A percentile compares a stretch with the other conserved stretches of the same genome.
Conservation (phyloP, 2,329 filamentous ascomycete species). For the Nemania sp. region DNA sequence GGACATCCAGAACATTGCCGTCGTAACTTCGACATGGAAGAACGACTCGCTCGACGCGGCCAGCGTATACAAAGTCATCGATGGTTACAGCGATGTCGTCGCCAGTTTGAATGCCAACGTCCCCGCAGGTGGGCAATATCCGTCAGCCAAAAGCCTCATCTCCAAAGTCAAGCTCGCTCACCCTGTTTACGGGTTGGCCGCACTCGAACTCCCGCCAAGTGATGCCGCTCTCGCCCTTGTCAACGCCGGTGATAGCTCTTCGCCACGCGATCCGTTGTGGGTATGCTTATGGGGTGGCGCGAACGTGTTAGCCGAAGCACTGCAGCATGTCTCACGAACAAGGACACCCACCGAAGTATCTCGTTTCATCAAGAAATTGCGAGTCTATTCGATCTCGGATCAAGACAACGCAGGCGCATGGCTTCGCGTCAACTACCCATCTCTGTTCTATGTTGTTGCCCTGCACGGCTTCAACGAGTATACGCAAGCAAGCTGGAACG, state of each 20-base stretch:
- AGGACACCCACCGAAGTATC: slow-evolving; percentile 49
- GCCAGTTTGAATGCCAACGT: background rate
- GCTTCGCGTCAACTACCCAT: slow-evolving; percentile 66
- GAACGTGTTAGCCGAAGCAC: slow-evolving; percentile 61
- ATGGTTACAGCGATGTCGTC: background rate
- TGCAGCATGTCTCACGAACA: slow-evolving; percentile 55
- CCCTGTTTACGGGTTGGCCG: slow-evolving; percentile 35
- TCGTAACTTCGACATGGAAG: background rate
- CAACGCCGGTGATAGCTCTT: slow-evolving; percentile 48
- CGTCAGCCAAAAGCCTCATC: background rate
- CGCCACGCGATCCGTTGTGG: slow-evolving; percentile 57
- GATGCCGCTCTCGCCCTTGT: slow-evolving; percentile 52
- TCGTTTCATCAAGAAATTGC: slow-evolving; percentile 55
- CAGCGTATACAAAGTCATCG: background rate
- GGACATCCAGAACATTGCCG: background rate
- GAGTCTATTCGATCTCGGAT: slow-evolving; percentile 69
- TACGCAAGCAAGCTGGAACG: slow-evolving; percentile 65
- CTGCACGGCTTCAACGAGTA: slow-evolving; percentile 69
- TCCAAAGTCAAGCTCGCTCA: background rate
- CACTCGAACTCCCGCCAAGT: slow-evolving; percentile 50
- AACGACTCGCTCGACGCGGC: background rate
- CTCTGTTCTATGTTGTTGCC: slow-evolving; percentile 67
- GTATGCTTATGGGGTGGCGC: slow-evolving; percentile 63
- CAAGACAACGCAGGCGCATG: slow-evolving; percentile 69
- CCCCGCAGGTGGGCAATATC: background rate